These are phyloP conservation scores for Fusarium pseudocircinatum DNA, from an alignment of 2,329 filamentous ascomycete genomes.

Conservation along the genomic window DNA sequence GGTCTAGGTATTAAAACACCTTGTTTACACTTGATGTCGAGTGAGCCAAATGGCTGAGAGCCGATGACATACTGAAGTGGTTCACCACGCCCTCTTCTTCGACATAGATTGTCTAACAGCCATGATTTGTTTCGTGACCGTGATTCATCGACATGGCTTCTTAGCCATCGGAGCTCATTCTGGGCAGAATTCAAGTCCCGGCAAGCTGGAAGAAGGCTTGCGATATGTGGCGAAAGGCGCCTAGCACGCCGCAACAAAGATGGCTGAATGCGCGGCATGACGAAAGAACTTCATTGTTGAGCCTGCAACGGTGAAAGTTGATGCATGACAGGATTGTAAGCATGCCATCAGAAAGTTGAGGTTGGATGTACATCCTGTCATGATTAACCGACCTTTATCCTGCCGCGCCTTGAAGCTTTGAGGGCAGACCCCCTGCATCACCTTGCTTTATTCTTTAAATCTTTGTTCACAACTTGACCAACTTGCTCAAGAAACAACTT, in stretches of 20 bases:
- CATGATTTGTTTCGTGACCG: slow-evolving; percentile 11
- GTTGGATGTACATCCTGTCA: neutral
- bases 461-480: slow-evolving; percentile 17
- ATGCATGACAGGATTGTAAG: neutral
- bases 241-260: slow-evolving; percentile 64
- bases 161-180: slow-evolving; percentile 79
- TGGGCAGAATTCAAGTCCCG: slow-evolving; percentile 69
- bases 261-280: slow-evolving; percentile 72
- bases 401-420: slow-evolving; percentile 18
- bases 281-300: slow-evolving; percentile 19
- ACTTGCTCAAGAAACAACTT: neutral
- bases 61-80: slow-evolving; percentile 93
- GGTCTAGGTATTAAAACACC: slow-evolving; percentile 88
- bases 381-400: slow-evolving; percentile 47
- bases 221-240: slow-evolving; percentile 64
- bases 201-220: slow-evolving; percentile 70
- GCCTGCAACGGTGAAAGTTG: slow-evolving; percentile 1
- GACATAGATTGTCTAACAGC: slow-evolving; percentile 55
- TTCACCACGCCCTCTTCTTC: slow-evolving; percentile 65
- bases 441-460: slow-evolving; percentile 26
- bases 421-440: slow-evolving; percentile 18
- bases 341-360: neutral
- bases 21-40: slow-evolving; percentile 79
- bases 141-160: slow-evolving; percentile 61
- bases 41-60: slow-evolving; percentile 84